These are phyloP conservation scores for Steccherinum ochraceum DNA, from an alignment of 768 basidiomycete species.

Conservation along the genomic window DNA sequence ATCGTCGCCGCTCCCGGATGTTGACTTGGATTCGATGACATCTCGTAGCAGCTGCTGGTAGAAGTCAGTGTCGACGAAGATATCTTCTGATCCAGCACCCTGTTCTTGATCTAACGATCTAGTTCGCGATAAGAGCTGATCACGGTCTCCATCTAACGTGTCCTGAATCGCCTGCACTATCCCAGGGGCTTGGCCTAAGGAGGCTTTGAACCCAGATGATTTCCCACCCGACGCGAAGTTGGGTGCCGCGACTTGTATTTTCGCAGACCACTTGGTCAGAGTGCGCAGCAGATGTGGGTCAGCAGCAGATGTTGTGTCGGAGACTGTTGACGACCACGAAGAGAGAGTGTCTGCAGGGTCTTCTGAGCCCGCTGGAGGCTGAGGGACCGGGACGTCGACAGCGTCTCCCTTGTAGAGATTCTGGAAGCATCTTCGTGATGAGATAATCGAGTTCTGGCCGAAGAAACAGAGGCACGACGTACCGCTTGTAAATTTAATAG, in stretches of 20 bases:
- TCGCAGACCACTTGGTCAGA: constrained; percentile 90
- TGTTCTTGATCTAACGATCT: constrained; percentile 30
- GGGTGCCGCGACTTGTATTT: constrained; percentile 89
- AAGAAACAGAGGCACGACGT: constrained; percentile 10
- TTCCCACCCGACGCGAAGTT: constrained; percentile 46
- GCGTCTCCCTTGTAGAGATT: constrained; percentile 52
- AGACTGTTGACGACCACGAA: constrained; percentile 25
- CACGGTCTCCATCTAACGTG: constrained; percentile 45
- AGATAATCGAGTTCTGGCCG: not conserved
- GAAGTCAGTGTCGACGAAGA: constrained; percentile 89
- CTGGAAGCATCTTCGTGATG: constrained; percentile 28
- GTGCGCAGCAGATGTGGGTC: constrained; percentile 74
- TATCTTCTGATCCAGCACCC: constrained; percentile 17
- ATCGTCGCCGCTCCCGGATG: constrained; percentile 33
- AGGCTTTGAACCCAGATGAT: constrained; percentile 26
- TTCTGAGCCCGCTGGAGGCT: constrained; percentile 24
- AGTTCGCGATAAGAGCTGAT: constrained; percentile 58
- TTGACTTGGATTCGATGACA: constrained; percentile 65
- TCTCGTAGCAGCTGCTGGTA: constrained; percentile 91
- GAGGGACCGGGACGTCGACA: constrained; percentile 28
- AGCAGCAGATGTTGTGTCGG: constrained; percentile 32
- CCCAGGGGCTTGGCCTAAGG: constrained; percentile 38
- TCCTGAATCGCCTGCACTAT: constrained; percentile 77
- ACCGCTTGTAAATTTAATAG: constrained; percentile 68
- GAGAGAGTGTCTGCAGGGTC: constrained; percentile 35